Evolutionary conservation across 75 land plant genomes (phyloP).

Genomic region (Pinus taeda): DNA sequence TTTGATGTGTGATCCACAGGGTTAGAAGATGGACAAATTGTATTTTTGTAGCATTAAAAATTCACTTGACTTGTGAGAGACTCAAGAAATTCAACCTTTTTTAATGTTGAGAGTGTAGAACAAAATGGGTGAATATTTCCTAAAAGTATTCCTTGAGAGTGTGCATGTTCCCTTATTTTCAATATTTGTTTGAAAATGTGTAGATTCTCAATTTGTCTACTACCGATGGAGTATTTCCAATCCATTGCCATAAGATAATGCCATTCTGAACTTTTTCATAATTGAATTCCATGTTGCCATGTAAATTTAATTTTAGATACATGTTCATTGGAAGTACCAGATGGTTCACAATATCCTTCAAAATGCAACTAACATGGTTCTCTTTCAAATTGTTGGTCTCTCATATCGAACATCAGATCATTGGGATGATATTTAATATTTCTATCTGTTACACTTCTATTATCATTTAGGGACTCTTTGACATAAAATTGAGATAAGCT

Average conservation of each 20-base stretch:
- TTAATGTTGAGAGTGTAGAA: slow-evolving; percentile 38
- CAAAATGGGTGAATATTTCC: slow-evolving; percentile 49
- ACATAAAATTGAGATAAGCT: slow-evolving; percentile 48
- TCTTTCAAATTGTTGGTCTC: not conserved
- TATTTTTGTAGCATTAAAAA: not conserved
- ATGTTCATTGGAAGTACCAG: too few species aligned
- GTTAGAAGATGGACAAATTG: not conserved
- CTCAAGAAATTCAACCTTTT: slow-evolving; percentile 48
- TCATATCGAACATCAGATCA: not conserved
- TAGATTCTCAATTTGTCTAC: slow-evolving; percentile 34
- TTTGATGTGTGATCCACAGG: not conserved
- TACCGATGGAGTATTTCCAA: slow-evolving; percentile 10
- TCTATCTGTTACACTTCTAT: slow-evolving; percentile 30
- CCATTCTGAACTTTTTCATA: too few species aligned
- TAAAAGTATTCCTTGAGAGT: slow-evolving; percentile 39
- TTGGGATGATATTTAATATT: not conserved
- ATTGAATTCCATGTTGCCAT: too few species aligned
- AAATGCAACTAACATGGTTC: not conserved
- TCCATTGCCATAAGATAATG: too few species aligned
- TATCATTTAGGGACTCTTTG: slow-evolving; percentile 47
- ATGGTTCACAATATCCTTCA: slow-evolving; percentile 5
- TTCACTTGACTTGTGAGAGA: slow-evolving; percentile 13
- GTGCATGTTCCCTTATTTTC: slow-evolving; percentile 41
- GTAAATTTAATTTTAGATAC: slow-evolving; percentile 7
- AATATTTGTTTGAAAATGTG: slow-evolving; percentile 56